Evolutionary conservation across 1,284 basidiomycete species (phyloP), one percentile per base, ranked within the genome.

Genomic region (Ceratobasidium theobromae): DNA sequence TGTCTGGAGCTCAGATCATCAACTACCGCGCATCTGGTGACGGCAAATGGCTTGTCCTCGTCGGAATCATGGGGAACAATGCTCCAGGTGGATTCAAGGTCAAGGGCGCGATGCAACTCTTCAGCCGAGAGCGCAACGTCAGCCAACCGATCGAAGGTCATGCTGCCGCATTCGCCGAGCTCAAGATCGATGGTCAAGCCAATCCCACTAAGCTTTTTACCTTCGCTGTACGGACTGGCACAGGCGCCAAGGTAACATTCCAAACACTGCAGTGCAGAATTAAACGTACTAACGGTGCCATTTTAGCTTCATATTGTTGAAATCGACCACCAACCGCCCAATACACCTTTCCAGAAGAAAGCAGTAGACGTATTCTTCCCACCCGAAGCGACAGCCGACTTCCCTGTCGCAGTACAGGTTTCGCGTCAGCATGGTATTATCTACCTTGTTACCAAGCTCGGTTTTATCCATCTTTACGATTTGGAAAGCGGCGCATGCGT

Each of bases 401-500:
- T 99, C 83, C 97, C 97, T n/a, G 97, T 99, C 43, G 93, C 96
- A 30, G 98, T 99, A 93, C 97, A 99, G 77, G 93, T 98, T 49
- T 99, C 96, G 62, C 88, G 91, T 78, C 93, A 94, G 74, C 96
- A 98, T 78, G 96, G 96, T 53, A 95, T 99, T 77, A 83, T 98
- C 73, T 99, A 97, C 79, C 85, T 99, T 68, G 92, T 98, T 74
- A 99, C 97, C 69, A 99, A 99, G 77, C 99, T 95, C 76, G 97
- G 97, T 55, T 99, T 99, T 80, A 98, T 99, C 74, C 97, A 99
- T 79, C 85, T 99, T 16, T 99, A 99, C 79, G 97, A 99, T 78
- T 86, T 99, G 71, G 97, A 99, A 78, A 87, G 91, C n/a, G 97
- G 96, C 68, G 90, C 94, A 58, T 99, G 97, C 81, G 89, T 99